Base-by-base conservation (phyloP, 2,329 filamentous ascomycete genomes). In the Diaporthe australafricana region DNA sequence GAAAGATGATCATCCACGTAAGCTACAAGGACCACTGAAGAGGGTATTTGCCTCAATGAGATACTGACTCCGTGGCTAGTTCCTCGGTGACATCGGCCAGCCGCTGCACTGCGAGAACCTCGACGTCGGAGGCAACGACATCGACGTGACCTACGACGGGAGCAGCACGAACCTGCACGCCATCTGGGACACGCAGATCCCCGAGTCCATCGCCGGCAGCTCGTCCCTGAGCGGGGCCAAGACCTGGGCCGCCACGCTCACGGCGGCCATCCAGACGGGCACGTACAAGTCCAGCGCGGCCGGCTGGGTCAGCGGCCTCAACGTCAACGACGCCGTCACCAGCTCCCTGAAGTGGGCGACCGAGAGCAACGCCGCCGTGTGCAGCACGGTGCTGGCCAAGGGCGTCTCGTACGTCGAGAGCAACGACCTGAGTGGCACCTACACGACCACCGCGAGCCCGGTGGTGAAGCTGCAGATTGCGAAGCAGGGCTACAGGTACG, bases 151-250 rank as follows among this genome's bases (percentile, higher is more conserved):
- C 2, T 91, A 88, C 77, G 79, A 85, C 68, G 83, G 84, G 17
- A 81, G 84, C 25, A 76, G 77, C 53, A 87, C 87, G 22, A 92
- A 92, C 77, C 83, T 92, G 5, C 90, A 92, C 78, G 79, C 86
- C 6, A 83, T 88, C 57, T 92, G 90, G 90, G 90, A 92, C 77
- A 88, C 85, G 9, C 81, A 84, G 63, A 90, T 91, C 73, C 86
- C 88, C 14, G 84, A 89, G 76, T 80, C 80, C 66, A 78, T 83
- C 42, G 77, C 81, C 1, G 83, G 83, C 69, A 83, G 82, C 72
- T 77, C 77, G 35, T 77, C 76, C 4, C 76, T 82, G 52, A 56
- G 79, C 27, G 77, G 80, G 3, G 84, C 83, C 2, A 79, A 80
- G 76, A 74, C 78, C 4, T 86, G 84, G 83, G 81, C 84, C 12